A percentile compares a stretch with the other conserved stretches of the same genome.
These are phyloP conservation scores for Ceratobasidium sp. DNA, from an alignment of 1,284 basidiomycete genomes.

Conservation along the genomic window DNA sequence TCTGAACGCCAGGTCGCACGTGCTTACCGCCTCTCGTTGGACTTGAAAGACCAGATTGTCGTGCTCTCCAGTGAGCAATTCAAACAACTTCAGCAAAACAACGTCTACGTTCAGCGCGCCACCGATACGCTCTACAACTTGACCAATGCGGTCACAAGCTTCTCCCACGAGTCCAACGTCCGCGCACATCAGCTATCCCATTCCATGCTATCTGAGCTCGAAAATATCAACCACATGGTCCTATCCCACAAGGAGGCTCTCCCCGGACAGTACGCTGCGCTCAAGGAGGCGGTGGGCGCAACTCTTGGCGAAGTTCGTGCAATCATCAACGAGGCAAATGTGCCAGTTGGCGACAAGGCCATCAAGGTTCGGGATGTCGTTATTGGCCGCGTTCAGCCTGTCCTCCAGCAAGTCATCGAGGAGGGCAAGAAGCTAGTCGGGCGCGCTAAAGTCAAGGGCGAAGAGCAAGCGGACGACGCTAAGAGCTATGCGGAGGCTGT, in stretches of 20 bases:
- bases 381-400: slow-evolving; percentile 43
- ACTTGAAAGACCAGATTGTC: slow-evolving; percentile 70
- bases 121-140: slow-evolving; percentile 74
- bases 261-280: slow-evolving; percentile 20
- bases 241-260: slow-evolving; percentile 31
- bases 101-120: slow-evolving; percentile 73
- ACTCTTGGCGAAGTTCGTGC: slow-evolving; percentile 45
- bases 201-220: slow-evolving; percentile 49
- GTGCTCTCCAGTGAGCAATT: slow-evolving; percentile 77
- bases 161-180: slow-evolving; percentile 47
- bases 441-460: slow-evolving; percentile 36
- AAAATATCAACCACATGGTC: slow-evolving; percentile 49
- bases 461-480: slow-evolving; percentile 23
- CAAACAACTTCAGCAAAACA: slow-evolving; percentile 77
- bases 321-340: slow-evolving; percentile 45
- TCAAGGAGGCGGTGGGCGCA: slow-evolving; percentile 38
- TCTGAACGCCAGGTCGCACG: slow-evolving; percentile 72
- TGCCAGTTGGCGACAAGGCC: slow-evolving; percentile 47
- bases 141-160: slow-evolving; percentile 62
- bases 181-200: slow-evolving; percentile 48
- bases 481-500: slow-evolving; percentile 12
- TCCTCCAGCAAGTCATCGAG: slow-evolving; percentile 44
- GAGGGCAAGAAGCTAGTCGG: slow-evolving; percentile 45
- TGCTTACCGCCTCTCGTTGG: slow-evolving; percentile 71
- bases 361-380: slow-evolving; percentile 45